These are phyloP conservation scores for Penicillium desertorum DNA, from an alignment of 495 filamentous ascomycete genomes.

Conservation along the genomic window DNA sequence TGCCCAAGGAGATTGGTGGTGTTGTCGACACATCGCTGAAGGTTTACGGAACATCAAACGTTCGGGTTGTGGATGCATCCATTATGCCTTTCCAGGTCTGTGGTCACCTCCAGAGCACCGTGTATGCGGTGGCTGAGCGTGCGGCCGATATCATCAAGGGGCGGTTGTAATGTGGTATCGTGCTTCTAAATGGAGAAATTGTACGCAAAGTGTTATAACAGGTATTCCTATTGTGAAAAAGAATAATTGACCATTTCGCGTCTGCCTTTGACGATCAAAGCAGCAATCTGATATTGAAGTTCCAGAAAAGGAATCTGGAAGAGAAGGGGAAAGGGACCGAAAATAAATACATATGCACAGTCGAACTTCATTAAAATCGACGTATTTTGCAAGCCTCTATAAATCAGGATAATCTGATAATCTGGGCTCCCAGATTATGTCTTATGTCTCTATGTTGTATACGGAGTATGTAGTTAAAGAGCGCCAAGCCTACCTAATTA, in stretches of 20 bases:
- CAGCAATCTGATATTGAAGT: background rate
- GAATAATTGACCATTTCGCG: background rate
- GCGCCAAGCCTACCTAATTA: too few species aligned
- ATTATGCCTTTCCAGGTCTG: conserved; percentile 53
- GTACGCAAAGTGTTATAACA: background rate
- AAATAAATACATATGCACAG: too few species aligned
- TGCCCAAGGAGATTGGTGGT: conserved; percentile 55
- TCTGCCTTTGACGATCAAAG: background rate
- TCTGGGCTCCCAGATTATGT: too few species aligned
- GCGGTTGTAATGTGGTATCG: conserved; percentile 4
- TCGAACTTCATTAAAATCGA: too few species aligned
- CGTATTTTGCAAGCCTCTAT: too few species aligned
- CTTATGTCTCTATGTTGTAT: too few species aligned
- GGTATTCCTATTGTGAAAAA: background rate
- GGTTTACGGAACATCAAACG: conserved; percentile 50
- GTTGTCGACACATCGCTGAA: conserved; percentile 41
- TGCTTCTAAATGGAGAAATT: background rate
- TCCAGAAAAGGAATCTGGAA: too few species aligned
- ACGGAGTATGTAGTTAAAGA: too few species aligned
- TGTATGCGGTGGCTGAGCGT: conserved; percentile 60
- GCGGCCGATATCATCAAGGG: conserved; percentile 53
- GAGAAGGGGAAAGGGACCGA: too few species aligned
- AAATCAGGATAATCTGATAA: too few species aligned
- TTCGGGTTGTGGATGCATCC: conserved; percentile 58
- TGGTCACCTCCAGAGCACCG: conserved; percentile 50